Evolutionary conservation across 2,329 filamentous ascomycete species (phyloP).

Genomic region (Coniochaeta sp.): DNA sequence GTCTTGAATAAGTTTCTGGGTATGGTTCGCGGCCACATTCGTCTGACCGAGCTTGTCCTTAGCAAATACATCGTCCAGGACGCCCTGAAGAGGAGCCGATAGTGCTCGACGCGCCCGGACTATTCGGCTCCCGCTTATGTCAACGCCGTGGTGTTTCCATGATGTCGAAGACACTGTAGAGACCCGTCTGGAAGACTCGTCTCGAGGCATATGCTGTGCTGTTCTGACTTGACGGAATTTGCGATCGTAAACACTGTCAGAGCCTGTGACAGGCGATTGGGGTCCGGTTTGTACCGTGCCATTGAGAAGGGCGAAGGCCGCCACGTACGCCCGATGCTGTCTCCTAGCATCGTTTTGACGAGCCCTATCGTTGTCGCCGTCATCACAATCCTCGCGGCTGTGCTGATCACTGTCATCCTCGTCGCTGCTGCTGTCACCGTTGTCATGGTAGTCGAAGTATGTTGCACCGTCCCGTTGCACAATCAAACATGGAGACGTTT

Average conservation of each 20-base stretch:
- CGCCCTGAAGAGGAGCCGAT: neutral
- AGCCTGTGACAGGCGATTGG: neutral
- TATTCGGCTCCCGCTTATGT: neutral
- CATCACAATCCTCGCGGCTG: neutral
- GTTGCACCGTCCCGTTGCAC: neutral
- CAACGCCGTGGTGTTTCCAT: neutral
- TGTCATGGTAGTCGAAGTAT: neutral
- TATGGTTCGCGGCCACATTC: neutral
- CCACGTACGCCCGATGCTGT: neutral
- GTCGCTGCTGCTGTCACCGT: neutral
- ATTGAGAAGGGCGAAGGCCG: neutral
- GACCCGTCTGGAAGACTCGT: neutral
- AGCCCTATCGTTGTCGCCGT: neutral
- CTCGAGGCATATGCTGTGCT: neutral
- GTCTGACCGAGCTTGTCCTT: neutral
- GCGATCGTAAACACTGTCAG: neutral
- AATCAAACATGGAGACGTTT: neutral
- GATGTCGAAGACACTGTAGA: neutral
- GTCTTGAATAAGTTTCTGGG: neutral
- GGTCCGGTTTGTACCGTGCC: neutral
- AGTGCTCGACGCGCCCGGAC: neutral
- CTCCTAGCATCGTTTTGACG: neutral
- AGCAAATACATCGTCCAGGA: neutral
- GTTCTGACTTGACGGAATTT: neutral
- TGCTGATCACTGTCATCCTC: neutral